phyloP scores from a whole-genome alignment of 352 stramenopile genomes.

The Phytophthora pisi region DNA sequence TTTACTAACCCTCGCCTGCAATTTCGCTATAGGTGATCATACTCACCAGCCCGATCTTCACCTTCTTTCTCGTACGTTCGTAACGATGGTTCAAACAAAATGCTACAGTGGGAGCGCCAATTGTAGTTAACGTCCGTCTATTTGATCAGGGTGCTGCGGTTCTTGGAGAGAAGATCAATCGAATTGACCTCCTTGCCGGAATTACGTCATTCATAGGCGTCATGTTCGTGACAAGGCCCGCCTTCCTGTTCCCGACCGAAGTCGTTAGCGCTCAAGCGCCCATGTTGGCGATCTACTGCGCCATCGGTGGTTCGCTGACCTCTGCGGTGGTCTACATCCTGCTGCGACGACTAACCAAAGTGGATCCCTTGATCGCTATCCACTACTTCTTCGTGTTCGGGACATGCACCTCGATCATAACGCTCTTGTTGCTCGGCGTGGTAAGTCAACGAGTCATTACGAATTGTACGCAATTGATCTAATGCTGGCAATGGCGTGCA shows the following conservation, averaged over 20 bases:
- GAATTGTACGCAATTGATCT: neutral
- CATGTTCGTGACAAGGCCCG: conserved; percentile 59
- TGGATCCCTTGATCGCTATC: conserved; percentile 42
- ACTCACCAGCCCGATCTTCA: conserved; percentile 51
- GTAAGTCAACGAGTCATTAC: conserved; percentile 22
- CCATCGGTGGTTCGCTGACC: conserved; percentile 35
- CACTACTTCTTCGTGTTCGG: conserved; percentile 56
- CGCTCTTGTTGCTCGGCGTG: conserved; percentile 29
- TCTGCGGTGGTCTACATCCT: conserved; percentile 47
- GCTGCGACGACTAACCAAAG: conserved; percentile 41
- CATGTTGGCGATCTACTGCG: conserved; percentile 38
- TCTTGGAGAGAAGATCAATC: conserved; percentile 53
- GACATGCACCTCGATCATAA: conserved; percentile 37
- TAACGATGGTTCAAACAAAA: neutral
- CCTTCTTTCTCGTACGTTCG: conserved; percentile 55
- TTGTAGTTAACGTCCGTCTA: neutral
- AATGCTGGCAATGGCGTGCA: neutral
- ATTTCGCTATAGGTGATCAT: conserved; percentile 42
- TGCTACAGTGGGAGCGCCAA: too few relatives aligned
- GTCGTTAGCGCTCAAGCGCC: conserved; percentile 18
- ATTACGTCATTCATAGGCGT: conserved; percentile 60
- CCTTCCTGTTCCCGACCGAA: conserved; percentile 52
- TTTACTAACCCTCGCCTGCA: neutral
- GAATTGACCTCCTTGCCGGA: conserved; percentile 45
- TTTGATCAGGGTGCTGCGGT: conserved; percentile 44